A percentile compares a stretch with the other conserved stretches of the same genome.
phyloP scores from a whole-genome alignment of 768 basidiomycete genomes.

The Vararia minispora region DNA sequence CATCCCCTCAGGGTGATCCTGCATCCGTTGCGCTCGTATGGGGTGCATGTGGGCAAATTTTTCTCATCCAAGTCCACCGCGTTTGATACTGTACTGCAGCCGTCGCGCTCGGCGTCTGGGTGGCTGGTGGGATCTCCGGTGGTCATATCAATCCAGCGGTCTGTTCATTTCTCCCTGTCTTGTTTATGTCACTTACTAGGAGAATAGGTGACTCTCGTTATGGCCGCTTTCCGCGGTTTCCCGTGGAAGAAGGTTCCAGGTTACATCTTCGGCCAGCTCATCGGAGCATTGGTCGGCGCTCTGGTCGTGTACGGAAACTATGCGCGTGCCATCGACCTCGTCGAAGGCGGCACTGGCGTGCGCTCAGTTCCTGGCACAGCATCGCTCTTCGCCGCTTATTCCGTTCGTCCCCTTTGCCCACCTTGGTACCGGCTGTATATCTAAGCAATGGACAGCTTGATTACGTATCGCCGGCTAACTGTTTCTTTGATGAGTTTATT shows the following conservation, averaged over 20 bases:
- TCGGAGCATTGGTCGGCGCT: conserved; percentile 50
- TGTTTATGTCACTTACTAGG: background rate
- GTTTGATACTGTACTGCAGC: conserved; percentile 20
- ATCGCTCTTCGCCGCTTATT: conserved; percentile 47
- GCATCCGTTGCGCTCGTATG: conserved; percentile 14
- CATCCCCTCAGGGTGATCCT: conserved; percentile 15
- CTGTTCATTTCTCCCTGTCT: background rate
- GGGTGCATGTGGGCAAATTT: conserved; percentile 12
- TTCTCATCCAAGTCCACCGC: background rate
- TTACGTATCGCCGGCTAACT: conserved; percentile 32
- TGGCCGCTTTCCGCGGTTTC: conserved; percentile 62
- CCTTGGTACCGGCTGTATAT: background rate
- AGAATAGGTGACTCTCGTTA: conserved; percentile 50
- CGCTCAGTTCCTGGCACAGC: conserved; percentile 52
- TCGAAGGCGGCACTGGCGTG: conserved; percentile 42
- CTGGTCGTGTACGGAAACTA: conserved; percentile 53
- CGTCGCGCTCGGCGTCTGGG: conserved; percentile 58
- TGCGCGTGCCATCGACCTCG: conserved; percentile 52
- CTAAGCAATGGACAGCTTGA: conserved; percentile 18
- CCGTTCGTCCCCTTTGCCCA: conserved; percentile 29
- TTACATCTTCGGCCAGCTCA: conserved; percentile 51
- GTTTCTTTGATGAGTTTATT: conserved; percentile 44
- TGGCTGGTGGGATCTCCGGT: conserved; percentile 54
- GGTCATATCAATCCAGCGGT: conserved; percentile 41
- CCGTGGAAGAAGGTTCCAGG: conserved; percentile 73